phyloP scores from a whole-genome alignment of 1,284 basidiomycete species.

The Rhodotorula sp. region DNA sequence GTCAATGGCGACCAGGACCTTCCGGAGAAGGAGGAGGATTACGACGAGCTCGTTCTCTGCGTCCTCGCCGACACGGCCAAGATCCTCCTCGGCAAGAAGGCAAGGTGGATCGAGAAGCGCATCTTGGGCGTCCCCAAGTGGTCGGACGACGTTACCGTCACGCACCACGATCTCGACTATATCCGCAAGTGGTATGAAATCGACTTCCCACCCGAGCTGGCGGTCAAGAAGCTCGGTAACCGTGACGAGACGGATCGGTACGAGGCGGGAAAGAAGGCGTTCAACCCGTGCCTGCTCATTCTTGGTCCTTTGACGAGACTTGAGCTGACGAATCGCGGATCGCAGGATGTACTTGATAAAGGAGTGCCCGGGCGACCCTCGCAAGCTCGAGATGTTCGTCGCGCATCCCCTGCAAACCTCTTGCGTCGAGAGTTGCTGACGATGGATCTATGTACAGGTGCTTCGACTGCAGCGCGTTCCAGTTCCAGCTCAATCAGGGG shows the following conservation, averaged over 20 bases:
- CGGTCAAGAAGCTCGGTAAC: conserved; percentile 49
- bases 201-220: conserved; percentile 51
- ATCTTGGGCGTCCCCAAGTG: conserved; percentile 57
- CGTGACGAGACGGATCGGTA: conserved; percentile 52
- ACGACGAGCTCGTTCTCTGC: conserved; percentile 64
- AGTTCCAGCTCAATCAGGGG: conserved; percentile 54
- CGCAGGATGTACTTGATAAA: conserved; percentile 58
- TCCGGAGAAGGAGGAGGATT: conserved; percentile 53
- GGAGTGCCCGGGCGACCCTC: conserved; percentile 59
- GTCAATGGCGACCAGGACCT: conserved; percentile 41
- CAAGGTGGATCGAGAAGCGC: conserved; percentile 60
- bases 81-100: conserved; percentile 58
- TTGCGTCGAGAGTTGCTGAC: too few species aligned
- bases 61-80: conserved; percentile 62
- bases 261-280: conserved; percentile 55
- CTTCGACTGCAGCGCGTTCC: conserved; percentile 55
- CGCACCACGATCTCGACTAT: conserved; percentile 50
- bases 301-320: neutral
- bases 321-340: neutral
- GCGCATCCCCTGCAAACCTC: neutral
- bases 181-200: conserved; percentile 55
- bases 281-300: conserved; percentile 51
- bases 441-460: conserved; percentile 5
- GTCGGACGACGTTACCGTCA: conserved; percentile 59
- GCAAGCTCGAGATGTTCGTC: conserved; percentile 65